Evolutionary conservation across 1,284 basidiomycete species (phyloP).

Genomic region (Papiliotrema nemorosa): DNA sequence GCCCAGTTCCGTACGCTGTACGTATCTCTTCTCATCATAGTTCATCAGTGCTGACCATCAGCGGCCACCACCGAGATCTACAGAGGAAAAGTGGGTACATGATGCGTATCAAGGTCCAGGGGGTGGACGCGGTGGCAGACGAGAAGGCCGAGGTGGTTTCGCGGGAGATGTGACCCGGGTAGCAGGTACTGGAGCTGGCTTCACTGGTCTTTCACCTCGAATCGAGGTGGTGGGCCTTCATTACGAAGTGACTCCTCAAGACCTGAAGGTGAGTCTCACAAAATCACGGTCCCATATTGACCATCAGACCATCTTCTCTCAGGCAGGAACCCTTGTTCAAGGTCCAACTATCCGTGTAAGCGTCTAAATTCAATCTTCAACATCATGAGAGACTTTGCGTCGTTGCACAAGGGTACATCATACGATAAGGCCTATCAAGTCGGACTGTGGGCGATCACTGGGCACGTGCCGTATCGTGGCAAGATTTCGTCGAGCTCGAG

Average conservation of each 20-base stretch:
- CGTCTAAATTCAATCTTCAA: slow-evolving; percentile 23
- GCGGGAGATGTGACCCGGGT: slow-evolving; percentile 7
- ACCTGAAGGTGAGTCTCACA: slow-evolving; percentile 68
- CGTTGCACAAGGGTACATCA: too few species aligned
- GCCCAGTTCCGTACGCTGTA: slow-evolving; percentile 38
- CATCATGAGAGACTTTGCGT: too few species aligned
- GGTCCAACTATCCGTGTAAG: slow-evolving; percentile 89
- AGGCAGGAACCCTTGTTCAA: slow-evolving; percentile 84
- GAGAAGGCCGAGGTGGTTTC: slow-evolving; percentile 1
- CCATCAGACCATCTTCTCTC: slow-evolving; percentile 77
- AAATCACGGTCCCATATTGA: background rate
- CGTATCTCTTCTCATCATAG: slow-evolving; percentile 1
- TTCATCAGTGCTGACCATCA: slow-evolving; percentile 10
- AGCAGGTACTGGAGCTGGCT: slow-evolving; percentile 23
- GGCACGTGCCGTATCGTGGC: too few species aligned
- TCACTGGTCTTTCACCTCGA: slow-evolving; percentile 56
- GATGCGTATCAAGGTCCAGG: slow-evolving; percentile 40
- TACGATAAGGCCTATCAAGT: too few species aligned
- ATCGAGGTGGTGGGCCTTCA: slow-evolving; percentile 84
- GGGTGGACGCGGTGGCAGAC: slow-evolving; percentile 2
- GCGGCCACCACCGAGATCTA: slow-evolving; percentile 46
- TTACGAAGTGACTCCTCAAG: slow-evolving; percentile 85
- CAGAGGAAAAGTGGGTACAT: slow-evolving; percentile 48
- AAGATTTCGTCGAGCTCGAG: too few species aligned
- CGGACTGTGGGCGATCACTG: too few species aligned